phyloP scores from a whole-genome alignment of 2,329 filamentous ascomycete species.

The Diaporthe helianthi region DNA sequence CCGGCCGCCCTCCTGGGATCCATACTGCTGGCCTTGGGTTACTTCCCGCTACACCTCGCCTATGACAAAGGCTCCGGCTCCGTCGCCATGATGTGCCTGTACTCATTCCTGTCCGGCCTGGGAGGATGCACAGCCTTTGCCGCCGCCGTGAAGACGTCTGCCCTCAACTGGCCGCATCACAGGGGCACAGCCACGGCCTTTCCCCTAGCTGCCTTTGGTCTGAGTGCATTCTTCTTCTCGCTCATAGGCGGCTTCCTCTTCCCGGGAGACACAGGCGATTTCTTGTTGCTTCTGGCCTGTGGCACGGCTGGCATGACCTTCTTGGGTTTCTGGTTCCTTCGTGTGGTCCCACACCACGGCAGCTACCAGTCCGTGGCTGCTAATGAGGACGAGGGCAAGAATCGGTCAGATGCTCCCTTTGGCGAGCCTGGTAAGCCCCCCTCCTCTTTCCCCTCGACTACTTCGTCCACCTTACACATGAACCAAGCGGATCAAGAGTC shows the following conservation, averaged over 20 bases:
- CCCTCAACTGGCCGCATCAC: conserved; percentile 89
- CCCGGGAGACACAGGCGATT: conserved; percentile 81
- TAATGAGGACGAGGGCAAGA: conserved; percentile 38
- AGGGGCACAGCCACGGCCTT: conserved; percentile 94
- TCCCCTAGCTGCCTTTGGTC: conserved; percentile 87
- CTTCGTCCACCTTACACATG: conserved; percentile 40
- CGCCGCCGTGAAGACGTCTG: conserved; percentile 84
- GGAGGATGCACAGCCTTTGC: conserved; percentile 93
- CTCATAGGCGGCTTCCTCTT: conserved; percentile 78
- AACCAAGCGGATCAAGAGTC: conserved; percentile 37
- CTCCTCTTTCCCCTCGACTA: conserved; percentile 46
- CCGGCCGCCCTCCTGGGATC: conserved; percentile 79
- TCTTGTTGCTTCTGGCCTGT: conserved; percentile 79
- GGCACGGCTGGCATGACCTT: conserved; percentile 82
- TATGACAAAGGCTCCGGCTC: conserved; percentile 72
- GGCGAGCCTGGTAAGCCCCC: conserved; percentile 50
- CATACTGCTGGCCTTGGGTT: conserved; percentile 76
- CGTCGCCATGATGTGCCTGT: conserved; percentile 75
- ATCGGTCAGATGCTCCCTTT: conserved; percentile 51
- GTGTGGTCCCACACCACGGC: conserved; percentile 68
- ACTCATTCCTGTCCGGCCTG: conserved; percentile 83
- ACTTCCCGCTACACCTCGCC: conserved; percentile 83
- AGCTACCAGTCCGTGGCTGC: conserved; percentile 63
- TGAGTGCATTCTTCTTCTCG: conserved; percentile 97
- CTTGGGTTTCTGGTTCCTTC: conserved; percentile 83